Conservation (phyloP, 495 filamentous ascomycete genomes). For the Penicillium paxilli region DNA sequence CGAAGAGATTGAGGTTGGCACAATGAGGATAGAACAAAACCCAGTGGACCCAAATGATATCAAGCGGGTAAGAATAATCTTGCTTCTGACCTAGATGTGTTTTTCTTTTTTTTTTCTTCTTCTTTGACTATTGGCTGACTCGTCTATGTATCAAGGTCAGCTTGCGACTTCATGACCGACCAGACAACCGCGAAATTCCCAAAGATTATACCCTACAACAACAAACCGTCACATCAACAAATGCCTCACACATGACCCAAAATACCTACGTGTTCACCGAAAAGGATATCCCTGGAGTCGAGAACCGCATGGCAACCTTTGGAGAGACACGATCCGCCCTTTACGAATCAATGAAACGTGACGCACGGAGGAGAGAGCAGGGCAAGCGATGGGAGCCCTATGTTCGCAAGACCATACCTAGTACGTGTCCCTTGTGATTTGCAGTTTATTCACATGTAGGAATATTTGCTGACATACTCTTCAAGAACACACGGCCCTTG, state of each 20-base stretch:
- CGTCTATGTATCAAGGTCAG: conserved; percentile 33
- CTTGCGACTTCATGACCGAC: conserved; percentile 53
- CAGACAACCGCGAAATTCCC: conserved; percentile 65
- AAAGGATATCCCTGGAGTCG: conserved; percentile 32
- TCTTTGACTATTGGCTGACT: not conserved
- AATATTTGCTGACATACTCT: no score
- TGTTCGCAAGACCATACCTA: conserved; percentile 77
- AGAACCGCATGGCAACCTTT: conserved; percentile 44
- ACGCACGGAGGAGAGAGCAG: conserved; percentile 47
- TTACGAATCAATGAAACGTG: conserved; percentile 49
- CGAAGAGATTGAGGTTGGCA: conserved; percentile 71
- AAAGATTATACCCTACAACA: conserved; percentile 80
- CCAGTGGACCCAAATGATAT: conserved; percentile 51
- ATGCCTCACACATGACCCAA: conserved; percentile 46
- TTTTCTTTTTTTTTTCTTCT: conserved; percentile 2
- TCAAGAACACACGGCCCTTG: conserved; percentile 83
- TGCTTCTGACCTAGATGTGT: no score
- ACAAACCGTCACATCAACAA: conserved; percentile 48
- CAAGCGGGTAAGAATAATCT: conserved; percentile 43
- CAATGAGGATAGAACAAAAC: conserved; percentile 62
- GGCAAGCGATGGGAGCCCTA: conserved; percentile 68
- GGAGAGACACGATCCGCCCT: conserved; percentile 47
- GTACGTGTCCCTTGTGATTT: conserved; percentile 45
- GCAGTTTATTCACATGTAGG: no score
- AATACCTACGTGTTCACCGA: conserved; percentile 71